These are phyloP conservation scores for Mucor irregularis DNA, from an alignment of 371 early-diverging fungal genomes.

Conservation along the genomic window DNA sequence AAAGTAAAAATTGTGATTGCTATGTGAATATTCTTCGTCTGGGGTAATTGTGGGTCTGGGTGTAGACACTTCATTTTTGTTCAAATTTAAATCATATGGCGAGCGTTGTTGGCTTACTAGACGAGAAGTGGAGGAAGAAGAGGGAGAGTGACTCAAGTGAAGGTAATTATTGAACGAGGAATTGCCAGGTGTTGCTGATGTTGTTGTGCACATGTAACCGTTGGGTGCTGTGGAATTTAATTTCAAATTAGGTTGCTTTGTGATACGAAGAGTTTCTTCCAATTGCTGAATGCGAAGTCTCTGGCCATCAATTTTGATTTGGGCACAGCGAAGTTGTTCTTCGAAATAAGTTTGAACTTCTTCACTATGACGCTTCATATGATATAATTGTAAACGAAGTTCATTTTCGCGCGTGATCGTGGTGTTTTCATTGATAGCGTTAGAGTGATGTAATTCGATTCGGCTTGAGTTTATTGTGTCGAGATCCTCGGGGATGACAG, in stretches of 20 bases:
- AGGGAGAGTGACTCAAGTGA: too few species aligned
- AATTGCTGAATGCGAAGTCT: conserved; percentile 18
- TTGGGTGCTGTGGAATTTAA: background rate
- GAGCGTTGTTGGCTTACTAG: background rate
- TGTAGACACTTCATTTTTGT: background rate
- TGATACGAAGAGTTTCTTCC: conserved; percentile 12
- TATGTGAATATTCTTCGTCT: background rate
- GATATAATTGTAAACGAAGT: conserved; percentile 12
- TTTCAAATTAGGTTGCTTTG: conserved; percentile 16
- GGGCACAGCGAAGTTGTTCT: conserved; percentile 13
- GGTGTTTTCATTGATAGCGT: too few species aligned
- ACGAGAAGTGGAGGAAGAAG: too few species aligned
- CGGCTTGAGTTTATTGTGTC: too few species aligned
- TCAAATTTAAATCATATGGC: background rate
- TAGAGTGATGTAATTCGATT: too few species aligned
- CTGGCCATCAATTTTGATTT: conserved; percentile 19
- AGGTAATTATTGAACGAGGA: background rate
- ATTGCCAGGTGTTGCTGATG: conserved; percentile 3
- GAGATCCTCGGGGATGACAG: too few species aligned
- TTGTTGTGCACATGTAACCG: conserved; percentile 11
- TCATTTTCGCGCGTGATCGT: conserved; percentile 1
- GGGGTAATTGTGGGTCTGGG: too few species aligned
- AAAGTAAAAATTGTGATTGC: background rate
- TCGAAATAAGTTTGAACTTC: conserved; percentile 11
- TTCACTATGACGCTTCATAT: conserved; percentile 14